Evolutionary conservation across 2,329 filamentous ascomycete genomes (phyloP).

Genomic region (Trichoderma pleuroti): DNA sequence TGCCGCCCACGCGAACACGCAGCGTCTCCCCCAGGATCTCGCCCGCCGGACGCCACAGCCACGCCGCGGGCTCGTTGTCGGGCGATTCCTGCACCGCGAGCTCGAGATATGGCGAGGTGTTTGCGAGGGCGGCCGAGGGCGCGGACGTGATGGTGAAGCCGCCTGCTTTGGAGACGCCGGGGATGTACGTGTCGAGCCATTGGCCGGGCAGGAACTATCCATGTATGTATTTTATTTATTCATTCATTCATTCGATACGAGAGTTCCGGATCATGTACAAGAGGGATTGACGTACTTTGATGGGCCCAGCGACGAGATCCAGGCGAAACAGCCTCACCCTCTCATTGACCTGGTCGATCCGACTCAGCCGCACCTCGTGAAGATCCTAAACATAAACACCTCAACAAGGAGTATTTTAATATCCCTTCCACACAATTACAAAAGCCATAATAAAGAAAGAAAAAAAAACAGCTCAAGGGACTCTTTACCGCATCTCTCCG

Average conservation of each 20-base stretch:
- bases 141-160: conserved; percentile 86
- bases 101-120: conserved; percentile 58
- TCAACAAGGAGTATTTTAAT: background rate
- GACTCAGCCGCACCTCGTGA: conserved; percentile 57
- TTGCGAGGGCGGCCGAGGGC: conserved; percentile 52
- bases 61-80: conserved; percentile 68
- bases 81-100: conserved; percentile 73
- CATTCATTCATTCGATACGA: background rate
- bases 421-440: no score
- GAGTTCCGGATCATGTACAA: background rate
- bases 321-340: conserved; percentile 67
- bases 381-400: conserved; percentile 41
- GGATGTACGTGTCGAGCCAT: conserved; percentile 82
- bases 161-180: conserved; percentile 64
- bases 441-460: background rate
- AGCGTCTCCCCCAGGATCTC: conserved; percentile 59
- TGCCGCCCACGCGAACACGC: conserved; percentile 70
- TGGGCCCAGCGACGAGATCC: conserved; percentile 45
- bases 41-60: conserved; percentile 62
- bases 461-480: background rate
- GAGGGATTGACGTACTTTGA: conserved; percentile 43
- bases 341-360: conserved; percentile 63
- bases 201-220: conserved; percentile 73
- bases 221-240: background rate
- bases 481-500: conserved; percentile 58